Evolutionary conservation across 2,329 filamentous ascomycete genomes (phyloP), one percentile per base, ranked within the genome.

Genomic region (Fusarium heterosporum): DNA sequence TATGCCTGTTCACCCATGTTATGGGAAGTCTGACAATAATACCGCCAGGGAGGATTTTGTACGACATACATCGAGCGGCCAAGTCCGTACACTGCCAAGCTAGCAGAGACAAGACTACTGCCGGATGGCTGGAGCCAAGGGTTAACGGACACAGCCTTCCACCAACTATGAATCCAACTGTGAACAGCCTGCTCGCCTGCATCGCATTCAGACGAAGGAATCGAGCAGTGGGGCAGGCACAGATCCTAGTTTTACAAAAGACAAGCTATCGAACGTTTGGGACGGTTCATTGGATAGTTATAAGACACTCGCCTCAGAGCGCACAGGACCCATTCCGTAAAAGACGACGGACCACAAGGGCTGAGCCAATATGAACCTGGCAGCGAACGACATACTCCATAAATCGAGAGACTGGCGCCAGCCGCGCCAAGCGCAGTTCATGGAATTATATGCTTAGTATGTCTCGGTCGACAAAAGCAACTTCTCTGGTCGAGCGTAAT

Each of bases 221-320:
- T 67, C 54, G 49, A 66, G 63, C 52, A 62, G 64, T 64, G 69
- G 67, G 45, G 43, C 55, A 32, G 47, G 58, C 50, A 59, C 61
- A 43, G 36, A 59, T 54, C 64, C 64, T 63, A 34, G 54, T 25
- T 19, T 30, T n/a, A 48, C 45, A 30, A 43, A 28, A 22, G 34
- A n/a, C 32, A 13, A 59, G 38, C 59, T 63, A 68, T 54, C 46
- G 47, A 45, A 52, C 58, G 65, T 70, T 49, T 55, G 49, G 45
- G 61, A 70, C 66, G 66, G 68, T 66, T 70, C 46, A 65, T 66
- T 73, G 66, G 69, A 55, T 30, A 34, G 46, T 48, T 52, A 26
- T 60, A 30, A 41, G 47, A 36, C 47, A 50, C 32, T 39, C 48
- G 11, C 29, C 41, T 38, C 4, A 14, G 30, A 39, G 52, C 16